These are phyloP conservation scores for Lipomyces anomalus DNA, from an alignment of 805 yeast genomes.

Conservation along the genomic window DNA sequence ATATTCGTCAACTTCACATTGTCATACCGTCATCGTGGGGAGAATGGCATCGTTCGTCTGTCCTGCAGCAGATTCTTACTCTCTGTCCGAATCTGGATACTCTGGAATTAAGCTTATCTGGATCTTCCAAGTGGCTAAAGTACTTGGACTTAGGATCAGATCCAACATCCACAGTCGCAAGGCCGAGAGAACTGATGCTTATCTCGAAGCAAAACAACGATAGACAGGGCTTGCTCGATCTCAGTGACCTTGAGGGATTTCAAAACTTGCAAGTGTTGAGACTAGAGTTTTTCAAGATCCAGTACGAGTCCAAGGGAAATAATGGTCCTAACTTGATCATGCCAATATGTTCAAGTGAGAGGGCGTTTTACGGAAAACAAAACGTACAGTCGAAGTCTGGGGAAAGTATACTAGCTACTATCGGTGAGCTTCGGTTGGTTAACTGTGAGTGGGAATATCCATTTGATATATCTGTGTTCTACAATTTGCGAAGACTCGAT, in stretches of 20 bases:
- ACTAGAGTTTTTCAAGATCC: slow-evolving; percentile 16
- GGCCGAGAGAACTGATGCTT: slow-evolving; percentile 6
- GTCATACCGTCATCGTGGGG: slow-evolving; percentile 22
- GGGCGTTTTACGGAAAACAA: no score
- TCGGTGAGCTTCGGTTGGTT: slow-evolving; percentile 7
- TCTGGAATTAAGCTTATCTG: slow-evolving; percentile 15
- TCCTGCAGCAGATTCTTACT: slow-evolving; percentile 9
- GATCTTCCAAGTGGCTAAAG: slow-evolving; percentile 22
- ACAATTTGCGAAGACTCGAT: slow-evolving; percentile 3
- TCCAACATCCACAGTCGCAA: slow-evolving; percentile 6
- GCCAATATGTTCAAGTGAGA: no score
- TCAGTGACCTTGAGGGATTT: slow-evolving; percentile 16
- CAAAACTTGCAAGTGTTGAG: slow-evolving; percentile 5
- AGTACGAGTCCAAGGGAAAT: slow-evolving; percentile 17
- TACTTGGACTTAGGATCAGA: no score
- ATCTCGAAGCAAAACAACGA: slow-evolving; percentile 8
- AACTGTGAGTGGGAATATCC: slow-evolving; percentile 24
- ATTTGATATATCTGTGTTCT: slow-evolving; percentile 17
- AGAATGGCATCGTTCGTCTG: slow-evolving; percentile 23
- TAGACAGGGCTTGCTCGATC: slow-evolving; percentile 14
- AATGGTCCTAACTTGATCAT: slow-evolving; percentile 5
- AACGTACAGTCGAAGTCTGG: no score
- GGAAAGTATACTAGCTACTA: no score
- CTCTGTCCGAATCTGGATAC: slow-evolving; percentile 6
- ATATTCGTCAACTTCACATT: slow-evolving; percentile 15